Evolutionary conservation across 2,329 filamentous ascomycete species (phyloP), one percentile per base, ranked within the genome.

Genomic region (Tolypocladium inflatum): DNA sequence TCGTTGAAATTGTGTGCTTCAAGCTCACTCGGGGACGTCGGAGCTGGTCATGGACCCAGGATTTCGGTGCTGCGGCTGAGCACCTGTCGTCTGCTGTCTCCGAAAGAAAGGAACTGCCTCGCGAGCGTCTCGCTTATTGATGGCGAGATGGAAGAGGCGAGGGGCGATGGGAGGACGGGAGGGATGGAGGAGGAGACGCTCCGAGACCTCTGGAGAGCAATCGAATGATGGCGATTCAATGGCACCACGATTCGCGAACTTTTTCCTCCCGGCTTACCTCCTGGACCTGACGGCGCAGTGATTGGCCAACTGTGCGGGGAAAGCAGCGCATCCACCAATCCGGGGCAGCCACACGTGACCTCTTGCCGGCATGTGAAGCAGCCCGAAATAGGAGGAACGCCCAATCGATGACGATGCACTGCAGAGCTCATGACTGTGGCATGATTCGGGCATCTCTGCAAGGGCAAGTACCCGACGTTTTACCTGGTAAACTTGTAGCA

Each of bases 271-370:
- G 55, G 58, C 42, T 56, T 52, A 56, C 57, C 15, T 55, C 23
- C 35, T 4, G 9, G 30, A 26, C 23, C 30, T 38, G 38, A 8
- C 23, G 2, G 26, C 15, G 42, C 42, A 39, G 43, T 70, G 66
- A 73, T 73, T 73, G 71, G 71, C 38, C 56, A 7, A 15, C 37
- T 30, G 55, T 67, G 70, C 66, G 70, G 70, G 70, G 67, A 62
- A 66, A 60, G 56, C 57, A 54, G 42, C 59, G 35, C 33, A 19
- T 19, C 13, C 33, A 30, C 41, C 50, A 58, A 55, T 55, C 57
- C 55, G 65, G 58, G 61, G 59, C 52, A 39, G 52, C 42, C 33
- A 50, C 41, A 57, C 60, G 60, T 62, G 59, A 62, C 54, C 48
- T 21, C 21, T 33, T 23, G 17, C 38, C 30, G 21, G 33, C 39